A percentile compares a stretch with the other conserved stretches of the same genome.
These are phyloP conservation scores for Nectriaceae sp. DNA, from an alignment of 2,329 filamentous ascomycete genomes.

Conservation along the genomic window DNA sequence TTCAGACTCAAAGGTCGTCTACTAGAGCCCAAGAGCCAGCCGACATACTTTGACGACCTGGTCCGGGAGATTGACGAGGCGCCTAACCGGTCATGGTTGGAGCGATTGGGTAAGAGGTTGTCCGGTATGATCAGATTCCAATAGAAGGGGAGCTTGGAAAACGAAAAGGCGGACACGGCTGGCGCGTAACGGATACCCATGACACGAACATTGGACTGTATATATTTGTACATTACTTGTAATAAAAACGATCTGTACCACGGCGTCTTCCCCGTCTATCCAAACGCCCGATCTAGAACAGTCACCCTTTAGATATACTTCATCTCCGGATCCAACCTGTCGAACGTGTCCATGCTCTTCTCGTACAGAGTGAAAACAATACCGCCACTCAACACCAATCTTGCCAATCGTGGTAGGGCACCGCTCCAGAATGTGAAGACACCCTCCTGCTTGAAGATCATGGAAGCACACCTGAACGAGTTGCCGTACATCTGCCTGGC, in stretches of 20 bases:
- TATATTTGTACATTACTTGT: conserved; percentile 29
- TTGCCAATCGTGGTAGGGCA: conserved; percentile 79
- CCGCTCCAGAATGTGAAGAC: conserved; percentile 92
- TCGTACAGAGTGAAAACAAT: conserved; percentile 99
- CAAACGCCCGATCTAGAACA: conserved; percentile 13
- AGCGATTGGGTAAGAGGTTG: conserved; percentile 54
- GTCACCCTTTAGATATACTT: conserved; percentile 68
- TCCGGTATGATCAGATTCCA: conserved; percentile 61
- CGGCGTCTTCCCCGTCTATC: conserved; percentile 5
- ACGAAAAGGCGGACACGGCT: conserved; percentile 8
- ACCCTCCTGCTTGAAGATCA: conserved; percentile 88
- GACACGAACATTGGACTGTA: conserved; percentile 18
- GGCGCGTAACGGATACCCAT: conserved; percentile 20
- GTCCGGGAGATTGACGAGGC: conserved; percentile 64
- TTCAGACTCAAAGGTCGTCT: conserved; percentile 49
- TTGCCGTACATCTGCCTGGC: conserved; percentile 81
- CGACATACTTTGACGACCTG: conserved; percentile 63
- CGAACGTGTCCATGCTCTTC: conserved; percentile 90
- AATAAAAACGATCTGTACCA: conserved; percentile 22
- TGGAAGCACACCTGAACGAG: conserved; percentile 77
- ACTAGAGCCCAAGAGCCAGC: conserved; percentile 61
- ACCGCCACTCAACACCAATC: conserved; percentile 87
- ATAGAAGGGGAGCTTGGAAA: conserved; percentile 33
- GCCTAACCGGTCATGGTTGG: conserved; percentile 56
- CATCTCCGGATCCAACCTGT: conserved; percentile 77